Percentiles rank a stretch among this genome's conserved stretches.
phyloP scores from a whole-genome alignment of 164 flowering plant species.

The Tetrastigma voinierianum region DNA sequence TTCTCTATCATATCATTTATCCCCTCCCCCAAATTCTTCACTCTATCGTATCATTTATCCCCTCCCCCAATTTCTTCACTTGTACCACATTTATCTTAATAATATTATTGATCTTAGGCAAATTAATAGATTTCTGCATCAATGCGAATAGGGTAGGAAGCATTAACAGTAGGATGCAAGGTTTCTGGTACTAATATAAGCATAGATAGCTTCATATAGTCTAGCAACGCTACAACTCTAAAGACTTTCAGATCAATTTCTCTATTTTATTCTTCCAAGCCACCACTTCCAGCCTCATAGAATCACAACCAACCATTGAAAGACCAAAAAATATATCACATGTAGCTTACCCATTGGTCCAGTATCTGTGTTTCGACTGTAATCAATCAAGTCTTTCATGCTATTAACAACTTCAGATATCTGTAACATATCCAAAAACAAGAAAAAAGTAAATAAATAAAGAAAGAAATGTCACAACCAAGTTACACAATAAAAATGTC shows the following conservation, averaged over 20 bases:
- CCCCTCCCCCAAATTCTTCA: too few relatives aligned
- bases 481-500: neutral
- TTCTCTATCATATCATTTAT: too few relatives aligned
- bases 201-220: neutral
- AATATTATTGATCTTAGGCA: too few relatives aligned
- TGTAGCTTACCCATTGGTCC: conserved; percentile 93
- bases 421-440: conserved; percentile 42
- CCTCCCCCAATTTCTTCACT: too few relatives aligned
- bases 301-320: neutral
- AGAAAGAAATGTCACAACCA: too few relatives aligned
- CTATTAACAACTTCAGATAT: conserved; percentile 99
- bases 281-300: neutral
- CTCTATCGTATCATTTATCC: too few relatives aligned
- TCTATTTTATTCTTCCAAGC: neutral
- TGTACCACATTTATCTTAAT: too few relatives aligned
- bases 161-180: too few relatives aligned
- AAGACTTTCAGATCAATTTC: too few relatives aligned
- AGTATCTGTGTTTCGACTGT: conserved; percentile 74
- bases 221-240: neutral
- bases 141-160: too few relatives aligned
- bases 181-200: too few relatives aligned
- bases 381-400: conserved; percentile 98
- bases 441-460: neutral
- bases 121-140: neutral
- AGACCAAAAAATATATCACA: neutral